Evolutionary conservation across 2,329 filamentous ascomycete species (phyloP).

Genomic region (Colletotrichum destructivum): DNA sequence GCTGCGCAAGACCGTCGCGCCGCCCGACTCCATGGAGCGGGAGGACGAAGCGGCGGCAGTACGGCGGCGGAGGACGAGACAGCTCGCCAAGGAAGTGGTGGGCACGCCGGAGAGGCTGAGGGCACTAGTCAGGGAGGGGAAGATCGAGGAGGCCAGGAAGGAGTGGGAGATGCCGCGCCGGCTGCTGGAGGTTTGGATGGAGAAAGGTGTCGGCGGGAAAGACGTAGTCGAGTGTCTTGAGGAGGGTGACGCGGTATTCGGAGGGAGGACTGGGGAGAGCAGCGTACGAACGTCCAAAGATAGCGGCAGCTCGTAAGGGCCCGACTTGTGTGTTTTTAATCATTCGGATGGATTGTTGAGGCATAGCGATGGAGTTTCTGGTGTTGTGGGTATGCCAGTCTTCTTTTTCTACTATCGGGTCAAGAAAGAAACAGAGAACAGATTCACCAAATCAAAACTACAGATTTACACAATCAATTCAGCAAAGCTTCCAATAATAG

Average conservation of each 20-base stretch:
- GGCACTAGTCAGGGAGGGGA: conserved; percentile 71
- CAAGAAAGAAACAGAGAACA: not conserved
- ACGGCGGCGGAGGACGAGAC: conserved; percentile 60
- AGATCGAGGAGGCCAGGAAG: conserved; percentile 70
- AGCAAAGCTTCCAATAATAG: not conserved
- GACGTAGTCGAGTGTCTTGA: conserved; percentile 69
- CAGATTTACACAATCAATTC: not conserved
- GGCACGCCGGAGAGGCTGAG: conserved; percentile 73
- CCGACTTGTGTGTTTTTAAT: not conserved
- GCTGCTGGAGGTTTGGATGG: conserved; percentile 68
- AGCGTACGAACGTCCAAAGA: conserved; percentile 41
- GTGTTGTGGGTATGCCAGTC: conserved; percentile 1
- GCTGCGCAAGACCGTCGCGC: conserved; percentile 63
- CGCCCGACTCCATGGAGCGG: conserved; percentile 59
- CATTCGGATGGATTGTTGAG: not conserved
- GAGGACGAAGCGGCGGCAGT: conserved; percentile 52
- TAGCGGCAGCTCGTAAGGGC: conserved; percentile 34
- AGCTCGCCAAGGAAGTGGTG: conserved; percentile 75
- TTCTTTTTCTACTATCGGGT: too few species aligned
- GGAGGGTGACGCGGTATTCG: conserved; percentile 68
- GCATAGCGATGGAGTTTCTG: conserved; percentile 37
- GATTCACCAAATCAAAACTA: not conserved
- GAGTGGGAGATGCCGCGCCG: conserved; percentile 70
- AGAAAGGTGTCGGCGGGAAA: conserved; percentile 67
- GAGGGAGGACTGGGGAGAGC: conserved; percentile 42